phyloP scores from a whole-genome alignment of 257 asterid genomes.

The Capsicum rhomboideum region DNA sequence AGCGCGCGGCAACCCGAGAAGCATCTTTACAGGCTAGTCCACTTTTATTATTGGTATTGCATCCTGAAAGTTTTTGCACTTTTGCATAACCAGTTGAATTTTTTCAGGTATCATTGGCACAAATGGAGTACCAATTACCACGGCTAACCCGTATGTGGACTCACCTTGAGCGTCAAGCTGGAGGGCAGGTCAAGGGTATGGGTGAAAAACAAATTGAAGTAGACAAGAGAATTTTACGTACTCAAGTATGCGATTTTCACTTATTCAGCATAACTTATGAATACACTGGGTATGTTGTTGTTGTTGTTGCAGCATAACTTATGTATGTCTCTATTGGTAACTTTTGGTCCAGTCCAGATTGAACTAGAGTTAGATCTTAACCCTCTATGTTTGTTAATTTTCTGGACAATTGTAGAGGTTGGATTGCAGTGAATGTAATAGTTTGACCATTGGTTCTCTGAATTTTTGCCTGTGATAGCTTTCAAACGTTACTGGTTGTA shows the following conservation, averaged over 20 bases:
- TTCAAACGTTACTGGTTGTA: not conserved
- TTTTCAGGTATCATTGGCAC: slow-evolving; percentile 81
- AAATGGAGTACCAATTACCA: slow-evolving; percentile 95
- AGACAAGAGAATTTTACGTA: slow-evolving; percentile 88
- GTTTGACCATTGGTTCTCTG: not conserved
- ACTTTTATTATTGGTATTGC: not conserved
- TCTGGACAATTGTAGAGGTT: not conserved
- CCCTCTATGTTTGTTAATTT: not conserved
- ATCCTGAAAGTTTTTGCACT: not conserved
- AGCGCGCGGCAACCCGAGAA: slow-evolving; percentile 95
- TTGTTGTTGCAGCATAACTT: not conserved
- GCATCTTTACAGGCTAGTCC: slow-evolving; percentile 75
- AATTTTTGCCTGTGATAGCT: not conserved
- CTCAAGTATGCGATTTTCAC: slow-evolving; percentile 58
- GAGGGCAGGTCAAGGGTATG: slow-evolving; percentile 99
- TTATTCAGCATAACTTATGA: not conserved
- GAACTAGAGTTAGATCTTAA: not conserved
- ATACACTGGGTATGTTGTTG: too few species aligned
- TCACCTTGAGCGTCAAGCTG: slow-evolving; percentile 98
- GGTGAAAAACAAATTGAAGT: slow-evolving; percentile 99
- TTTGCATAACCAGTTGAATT: slow-evolving; percentile 4
- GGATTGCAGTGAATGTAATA: not conserved
- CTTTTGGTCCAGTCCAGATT: not conserved
- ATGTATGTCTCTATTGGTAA: not conserved
- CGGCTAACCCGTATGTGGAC: slow-evolving; percentile 94